These are phyloP conservation scores for Arbutus unedo DNA, from an alignment of 148 eudicot genomes.

Conservation along the genomic window DNA sequence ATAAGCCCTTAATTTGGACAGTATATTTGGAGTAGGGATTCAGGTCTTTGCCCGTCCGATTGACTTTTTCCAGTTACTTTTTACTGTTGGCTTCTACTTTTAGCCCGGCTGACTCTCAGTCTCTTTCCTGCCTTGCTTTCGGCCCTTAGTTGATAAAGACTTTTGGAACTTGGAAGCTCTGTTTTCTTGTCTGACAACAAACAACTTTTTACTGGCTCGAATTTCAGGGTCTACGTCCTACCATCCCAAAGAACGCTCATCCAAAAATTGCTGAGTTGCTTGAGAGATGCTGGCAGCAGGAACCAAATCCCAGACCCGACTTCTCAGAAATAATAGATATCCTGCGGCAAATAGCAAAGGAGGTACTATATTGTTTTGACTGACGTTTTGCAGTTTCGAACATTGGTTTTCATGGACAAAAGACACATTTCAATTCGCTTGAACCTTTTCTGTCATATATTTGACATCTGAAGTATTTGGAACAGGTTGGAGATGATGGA, in stretches of 20 bases:
- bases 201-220: neutral
- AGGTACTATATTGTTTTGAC: slow-evolving; percentile 40
- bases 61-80: neutral
- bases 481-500: slow-evolving; percentile 73
- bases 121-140: no score
- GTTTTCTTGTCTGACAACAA: neutral
- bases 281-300: slow-evolving; percentile 97
- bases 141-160: neutral
- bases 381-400: neutral
- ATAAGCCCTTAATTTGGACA: neutral
- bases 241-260: slow-evolving; percentile 73
- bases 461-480: slow-evolving; percentile 13
- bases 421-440: neutral
- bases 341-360: slow-evolving; percentile 66
- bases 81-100: neutral
- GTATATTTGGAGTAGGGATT: neutral
- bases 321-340: slow-evolving; percentile 70
- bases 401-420: neutral
- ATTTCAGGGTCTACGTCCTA: slow-evolving; percentile 77
- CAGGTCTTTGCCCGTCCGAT: neutral
- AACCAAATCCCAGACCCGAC: slow-evolving; percentile 79
- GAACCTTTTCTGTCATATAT: neutral
- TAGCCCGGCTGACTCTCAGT: no score
- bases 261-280: slow-evolving; percentile 77
- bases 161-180: neutral